phyloP scores from a whole-genome alignment of 1,139 yeast genomes.

The Entelexis sorbosivorans region DNA sequence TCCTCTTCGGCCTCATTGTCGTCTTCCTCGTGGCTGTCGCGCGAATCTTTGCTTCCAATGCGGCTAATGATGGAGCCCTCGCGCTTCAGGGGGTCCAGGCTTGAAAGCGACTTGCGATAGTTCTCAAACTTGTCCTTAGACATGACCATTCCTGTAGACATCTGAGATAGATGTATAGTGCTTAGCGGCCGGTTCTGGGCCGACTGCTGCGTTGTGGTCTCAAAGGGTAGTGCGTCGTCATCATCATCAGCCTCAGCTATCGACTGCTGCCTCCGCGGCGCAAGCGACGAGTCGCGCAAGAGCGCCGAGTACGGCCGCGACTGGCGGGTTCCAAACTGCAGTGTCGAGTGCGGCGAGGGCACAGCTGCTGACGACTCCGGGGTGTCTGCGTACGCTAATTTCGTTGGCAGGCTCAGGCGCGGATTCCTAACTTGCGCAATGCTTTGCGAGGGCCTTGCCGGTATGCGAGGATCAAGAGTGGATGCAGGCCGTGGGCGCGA shows the following conservation, averaged over 20 bases:
- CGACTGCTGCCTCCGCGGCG: background rate
- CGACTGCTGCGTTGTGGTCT: slow-evolving; percentile 21
- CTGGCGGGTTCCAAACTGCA: slow-evolving; percentile 7
- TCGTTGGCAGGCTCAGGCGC: slow-evolving; percentile 1
- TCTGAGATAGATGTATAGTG: slow-evolving; percentile 16
- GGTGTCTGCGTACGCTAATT: background rate
- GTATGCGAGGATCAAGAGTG: background rate
- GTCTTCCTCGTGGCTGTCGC: slow-evolving; percentile 9
- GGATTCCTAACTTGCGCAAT: background rate
- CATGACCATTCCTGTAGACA: slow-evolving; percentile 27
- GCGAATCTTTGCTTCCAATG: slow-evolving; percentile 7
- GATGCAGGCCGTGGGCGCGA: background rate
- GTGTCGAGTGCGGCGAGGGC: slow-evolving; percentile 4
- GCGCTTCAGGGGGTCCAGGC: slow-evolving; percentile 17
- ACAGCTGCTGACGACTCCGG: background rate
- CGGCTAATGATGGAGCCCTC: slow-evolving; percentile 19
- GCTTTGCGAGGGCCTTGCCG: background rate
- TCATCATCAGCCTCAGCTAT: slow-evolving; percentile 12
- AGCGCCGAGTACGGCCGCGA: slow-evolving; percentile 5
- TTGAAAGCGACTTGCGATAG: slow-evolving; percentile 27
- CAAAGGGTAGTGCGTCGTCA: slow-evolving; percentile 24
- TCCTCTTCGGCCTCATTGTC: slow-evolving; percentile 18
- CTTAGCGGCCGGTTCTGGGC: slow-evolving; percentile 18
- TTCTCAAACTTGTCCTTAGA: slow-evolving; percentile 30
- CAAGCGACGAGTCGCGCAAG: slow-evolving; percentile 5